Evolutionary conservation across 805 yeast genomes (phyloP), one percentile per base, ranked within the genome.

Genomic region (Ogataea ramenticola): DNA sequence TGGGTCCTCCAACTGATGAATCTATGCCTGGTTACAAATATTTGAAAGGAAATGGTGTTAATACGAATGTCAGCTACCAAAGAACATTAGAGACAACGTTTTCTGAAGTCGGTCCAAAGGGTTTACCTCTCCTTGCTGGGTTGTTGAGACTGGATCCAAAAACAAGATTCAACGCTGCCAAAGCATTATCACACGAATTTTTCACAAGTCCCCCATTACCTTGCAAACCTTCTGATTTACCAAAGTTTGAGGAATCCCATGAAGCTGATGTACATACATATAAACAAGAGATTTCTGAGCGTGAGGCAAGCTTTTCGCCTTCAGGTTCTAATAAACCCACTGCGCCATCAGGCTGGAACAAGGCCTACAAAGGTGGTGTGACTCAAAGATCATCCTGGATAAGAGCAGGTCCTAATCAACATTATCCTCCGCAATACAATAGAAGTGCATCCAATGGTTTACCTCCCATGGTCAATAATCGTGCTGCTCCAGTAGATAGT

Each of bases 201-300:
- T 89, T 93, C 64, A 67, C 59, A 16, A 67, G 67, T 3, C 80
- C 72, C 0, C 97, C 97, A 0, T 50, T 74, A 20, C 88, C 96
- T 0, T 68, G 79, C 33, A 41, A 51, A 14, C 77, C 80, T 0
- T 55, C 56, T 7, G 75, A 74, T 17, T 64, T 89, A 21, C 84
- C 88, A 3, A 73, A 72, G 26, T 84, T 83, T 51, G 90, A 84
- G 51, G 95, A 90, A 49, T 79, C 95, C 48, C 97, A 93, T 60
- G 98, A 91, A 61, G 75, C 89, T 22, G 96, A 88, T 62, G 77
- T 77, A 40, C 77, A 78, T 49, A 69, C 78, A 49, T 71, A 74
- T 64, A 72, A 71, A 60, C 67, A 67, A 57, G 74, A 61, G 46
- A 50, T 41, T 35, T 41, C 45, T 21, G 46, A 49, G 27, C 10